Evolutionary conservation across 352 stramenopile species (phyloP).

Genomic region (Pythium monospermum): DNA sequence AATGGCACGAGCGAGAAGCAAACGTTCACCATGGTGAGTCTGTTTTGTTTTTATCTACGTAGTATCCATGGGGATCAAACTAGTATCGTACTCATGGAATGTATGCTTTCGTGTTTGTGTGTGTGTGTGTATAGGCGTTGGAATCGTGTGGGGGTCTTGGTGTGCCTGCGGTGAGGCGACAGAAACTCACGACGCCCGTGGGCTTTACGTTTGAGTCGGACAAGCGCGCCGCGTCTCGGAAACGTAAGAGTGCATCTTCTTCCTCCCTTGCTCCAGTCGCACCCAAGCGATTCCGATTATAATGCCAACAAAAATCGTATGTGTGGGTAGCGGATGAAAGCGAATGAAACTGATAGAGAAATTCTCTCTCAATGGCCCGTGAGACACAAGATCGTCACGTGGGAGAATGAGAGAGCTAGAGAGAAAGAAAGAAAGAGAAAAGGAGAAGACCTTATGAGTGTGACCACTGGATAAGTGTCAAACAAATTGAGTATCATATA

Average conservation of each 20-base stretch:
- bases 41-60: not conserved
- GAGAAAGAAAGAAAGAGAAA: too few species aligned
- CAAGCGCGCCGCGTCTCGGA: constrained; percentile 36
- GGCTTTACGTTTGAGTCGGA: constrained; percentile 68
- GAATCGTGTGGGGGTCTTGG: constrained; percentile 55
- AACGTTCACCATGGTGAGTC: constrained; percentile 16
- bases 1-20: constrained; percentile 27
- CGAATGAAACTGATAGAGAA: not conserved
- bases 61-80: not conserved
- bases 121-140: constrained; percentile 27
- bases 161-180: constrained; percentile 57
- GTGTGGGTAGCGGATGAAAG: not conserved
- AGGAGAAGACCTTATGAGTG: too few species aligned
- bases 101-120: not conserved
- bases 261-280: constrained; percentile 3
- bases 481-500: too few species aligned
- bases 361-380: too few species aligned
- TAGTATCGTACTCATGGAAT: not conserved
- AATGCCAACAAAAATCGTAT: not conserved
- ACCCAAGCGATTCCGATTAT: constrained; percentile 19
- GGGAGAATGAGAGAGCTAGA: too few species aligned
- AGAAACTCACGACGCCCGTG: constrained; percentile 60
- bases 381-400: too few species aligned
- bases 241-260: constrained; percentile 22
- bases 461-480: too few species aligned